Base-by-base conservation (phyloP, 495 filamentous ascomycete species). In the Talaromyces thailandensis region DNA sequence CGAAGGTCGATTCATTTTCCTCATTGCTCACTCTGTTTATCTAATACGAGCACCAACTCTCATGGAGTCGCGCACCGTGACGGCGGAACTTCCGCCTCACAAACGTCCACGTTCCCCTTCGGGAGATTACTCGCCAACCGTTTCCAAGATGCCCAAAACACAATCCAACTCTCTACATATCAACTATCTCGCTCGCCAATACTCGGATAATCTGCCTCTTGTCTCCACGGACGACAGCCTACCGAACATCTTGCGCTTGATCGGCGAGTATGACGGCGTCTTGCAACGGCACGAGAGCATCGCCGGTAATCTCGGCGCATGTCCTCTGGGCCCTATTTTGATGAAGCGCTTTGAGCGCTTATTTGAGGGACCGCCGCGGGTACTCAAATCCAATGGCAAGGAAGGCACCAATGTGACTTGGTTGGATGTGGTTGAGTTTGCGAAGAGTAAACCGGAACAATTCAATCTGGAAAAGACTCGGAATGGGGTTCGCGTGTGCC, bases 361-460 rank as follows among this genome's bases (percentile, higher is more conserved):
- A 11, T 95, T 96, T 66, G 91, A 94, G 63, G 90, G 89, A 0
- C 84, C 86, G 23, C 91, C 91, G 59, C 83, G 80, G 29, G 85
- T 91, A 6, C 79, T 88, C 40, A 87, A 83, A 51, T 77, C 82
- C 37, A 82, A 87, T 68, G 83, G 82, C 60, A 86, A 87, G 64
- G 85, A 88, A 43, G 76, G 82, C 23, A 73, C 82, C 3, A 81
- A 76, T 12, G 79, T 92, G 58, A 86, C 84, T 16, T 96, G 91
- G 91, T 76, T 92, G 40, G 91, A 95, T 65, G 86, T 96, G 48
- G 88, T 93, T 58, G 86, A 89, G 62, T 94, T 92, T 75, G 89
- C 91, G 58, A 86, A 87, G 67, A 83, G 80, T 65, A 92, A 92
- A 64, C 89, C 91, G 0, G 81, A 84, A 67, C 89, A 93, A 60